Base-by-base conservation (phyloP, 495 filamentous ascomycete genomes). In the Trichoderma parareesei region DNA sequence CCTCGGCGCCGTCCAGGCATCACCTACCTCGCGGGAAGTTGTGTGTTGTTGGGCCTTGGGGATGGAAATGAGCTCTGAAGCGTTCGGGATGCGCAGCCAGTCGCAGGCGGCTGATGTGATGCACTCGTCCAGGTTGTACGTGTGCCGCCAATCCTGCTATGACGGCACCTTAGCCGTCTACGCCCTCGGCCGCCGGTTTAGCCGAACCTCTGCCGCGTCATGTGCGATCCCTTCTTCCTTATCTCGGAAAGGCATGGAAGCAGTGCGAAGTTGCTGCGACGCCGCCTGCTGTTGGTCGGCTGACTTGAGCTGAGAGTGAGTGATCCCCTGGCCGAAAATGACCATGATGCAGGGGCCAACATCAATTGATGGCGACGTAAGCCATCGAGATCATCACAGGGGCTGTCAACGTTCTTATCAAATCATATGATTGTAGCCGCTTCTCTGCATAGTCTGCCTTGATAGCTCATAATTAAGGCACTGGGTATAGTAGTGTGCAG, bases 71-170 rank as follows among this genome's bases (percentile, higher is more conserved):
- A 18, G 27, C 27, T 27, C 27, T 27, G 27, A 27, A 27, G 27
- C 27, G 27, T 27, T 49, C 46, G 46, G 46, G 46, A 49, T 49
- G 53, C 53, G 53, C 53, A 57, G 53, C 53, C 53, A 57, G 53
- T 57, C 53, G 53, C 53, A 57, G 33, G 53, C 53, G 33, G 33
- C 53, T 57, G 53, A 57, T 57, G 53, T 33, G 53, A 57, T 57
- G 53, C 27, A 57, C 46, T 49, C 46, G 46, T 49, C 46, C 20
- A 16, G 18, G 53, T 57, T 57, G 53, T 57, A 57, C 53, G 53
- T 57, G 53, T 57, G 53, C 53, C 27, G 27, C 27, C 27, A 27
- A 27, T 27, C 27, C 27, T 57, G 27, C 53, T 57, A 57, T 57
- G 53, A 57, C 53, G 53, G 53, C 53, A 57, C 53, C 53, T 27